These are phyloP conservation scores for Gossypium trilobum DNA, from an alignment of 441 rosid genomes.

Conservation along the genomic window DNA sequence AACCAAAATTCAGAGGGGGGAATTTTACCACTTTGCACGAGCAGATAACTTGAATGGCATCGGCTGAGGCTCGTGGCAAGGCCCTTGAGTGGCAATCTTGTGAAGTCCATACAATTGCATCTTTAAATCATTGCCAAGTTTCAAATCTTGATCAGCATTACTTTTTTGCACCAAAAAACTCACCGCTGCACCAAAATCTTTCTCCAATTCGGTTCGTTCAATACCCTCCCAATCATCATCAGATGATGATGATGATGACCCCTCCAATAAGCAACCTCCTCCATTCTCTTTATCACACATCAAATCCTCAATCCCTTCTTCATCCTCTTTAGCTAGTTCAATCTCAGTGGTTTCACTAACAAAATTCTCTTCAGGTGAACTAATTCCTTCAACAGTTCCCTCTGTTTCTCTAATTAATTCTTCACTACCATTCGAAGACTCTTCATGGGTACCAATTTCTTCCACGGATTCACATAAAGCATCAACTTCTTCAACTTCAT, in stretches of 20 bases:
- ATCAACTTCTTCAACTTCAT: constrained; percentile 8
- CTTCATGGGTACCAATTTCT: background rate
- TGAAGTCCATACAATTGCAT: constrained; percentile 39
- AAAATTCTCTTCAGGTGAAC: background rate
- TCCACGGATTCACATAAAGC: constrained; percentile 13
- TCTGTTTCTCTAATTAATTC: background rate
- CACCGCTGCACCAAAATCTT: constrained; percentile 34
- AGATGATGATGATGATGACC: background rate
- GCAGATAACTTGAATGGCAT: constrained; percentile 38
- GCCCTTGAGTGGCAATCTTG: constrained; percentile 44
- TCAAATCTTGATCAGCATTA: constrained; percentile 20
- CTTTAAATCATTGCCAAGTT: constrained; percentile 21
- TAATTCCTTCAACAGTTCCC: background rate
- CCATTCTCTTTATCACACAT: constrained; percentile 1
- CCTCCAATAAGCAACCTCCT: constrained; percentile 2
- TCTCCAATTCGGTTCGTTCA: constrained; percentile 37
- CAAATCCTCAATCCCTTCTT: constrained; percentile 12
- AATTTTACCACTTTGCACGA: constrained; percentile 38
- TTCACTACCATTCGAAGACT: background rate
- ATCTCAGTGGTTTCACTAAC: constrained; percentile 8
- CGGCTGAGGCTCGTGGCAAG: constrained; percentile 35
- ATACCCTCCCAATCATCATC: constrained; percentile 46
- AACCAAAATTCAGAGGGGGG: background rate
- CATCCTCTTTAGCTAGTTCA: constrained; percentile 4
- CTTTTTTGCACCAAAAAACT: constrained; percentile 21